Conservation (phyloP, 805 yeast genomes). For the Aciculoconidium aculeatum region DNA sequence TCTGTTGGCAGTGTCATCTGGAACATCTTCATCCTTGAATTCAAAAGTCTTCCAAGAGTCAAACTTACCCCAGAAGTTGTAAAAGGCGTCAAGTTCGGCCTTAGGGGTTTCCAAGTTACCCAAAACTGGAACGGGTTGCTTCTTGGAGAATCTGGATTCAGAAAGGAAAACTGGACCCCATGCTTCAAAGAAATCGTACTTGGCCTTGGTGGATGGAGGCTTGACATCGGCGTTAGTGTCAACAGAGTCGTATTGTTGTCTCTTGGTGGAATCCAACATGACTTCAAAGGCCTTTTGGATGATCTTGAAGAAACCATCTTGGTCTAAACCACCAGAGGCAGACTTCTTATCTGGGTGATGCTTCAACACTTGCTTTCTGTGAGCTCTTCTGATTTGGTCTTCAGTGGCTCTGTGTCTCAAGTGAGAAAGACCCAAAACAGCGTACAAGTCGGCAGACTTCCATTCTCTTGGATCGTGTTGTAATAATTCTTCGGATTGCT, state of each 20-base stretch:
- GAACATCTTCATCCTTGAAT: conserved; percentile 97
- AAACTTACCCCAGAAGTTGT: conserved; percentile 85
- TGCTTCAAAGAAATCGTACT: conserved; percentile 81
- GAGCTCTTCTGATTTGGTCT: conserved; percentile 92
- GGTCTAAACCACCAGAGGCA: conserved; percentile 80
- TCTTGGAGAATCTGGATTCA: conserved; percentile 89
- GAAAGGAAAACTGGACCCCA: conserved; percentile 90
- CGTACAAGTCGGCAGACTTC: conserved; percentile 94
- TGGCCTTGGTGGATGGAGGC: conserved; percentile 63
- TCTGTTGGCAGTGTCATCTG: conserved; percentile 98
- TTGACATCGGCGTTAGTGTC: conserved; percentile 81
- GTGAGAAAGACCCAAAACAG: conserved; percentile 89
- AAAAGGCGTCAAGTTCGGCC: conserved; percentile 81
- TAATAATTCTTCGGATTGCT: conserved; percentile 62
- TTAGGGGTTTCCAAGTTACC: conserved; percentile 67
- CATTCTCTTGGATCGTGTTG: conserved; percentile 95
- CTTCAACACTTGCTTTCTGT: conserved; percentile 91
- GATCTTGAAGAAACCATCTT: conserved; percentile 96
- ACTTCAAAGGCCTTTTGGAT: conserved; percentile 95
- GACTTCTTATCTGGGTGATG: conserved; percentile 99
- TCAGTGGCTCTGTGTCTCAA: conserved; percentile 88
- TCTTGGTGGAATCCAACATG: conserved; percentile 76
- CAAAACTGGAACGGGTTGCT: conserved; percentile 79
- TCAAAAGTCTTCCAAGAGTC: conserved; percentile 99
- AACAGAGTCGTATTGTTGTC: conserved; percentile 93